Percentiles rank a stretch among this genome's conserved stretches.
Evolutionary conservation across 2,329 filamentous ascomycete genomes (phyloP).

Genomic region (Colletotrichum endophyticum): DNA sequence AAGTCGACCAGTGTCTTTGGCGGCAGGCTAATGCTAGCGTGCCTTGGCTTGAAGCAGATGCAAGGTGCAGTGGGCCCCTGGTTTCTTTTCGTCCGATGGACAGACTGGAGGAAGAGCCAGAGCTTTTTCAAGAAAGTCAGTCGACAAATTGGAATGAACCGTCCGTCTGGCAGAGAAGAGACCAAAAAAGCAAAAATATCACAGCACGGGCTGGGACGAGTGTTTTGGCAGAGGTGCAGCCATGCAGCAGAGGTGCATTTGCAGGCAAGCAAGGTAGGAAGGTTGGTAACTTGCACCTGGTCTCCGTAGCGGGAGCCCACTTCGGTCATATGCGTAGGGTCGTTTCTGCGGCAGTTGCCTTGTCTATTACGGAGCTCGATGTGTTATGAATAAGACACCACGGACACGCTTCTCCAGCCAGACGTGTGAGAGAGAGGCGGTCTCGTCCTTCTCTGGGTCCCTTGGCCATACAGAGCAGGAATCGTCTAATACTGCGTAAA

Average conservation of each 20-base stretch:
- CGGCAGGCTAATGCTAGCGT: not conserved
- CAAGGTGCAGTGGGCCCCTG: not conserved
- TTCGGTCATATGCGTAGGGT: constrained; percentile 7
- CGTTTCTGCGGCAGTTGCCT: not conserved
- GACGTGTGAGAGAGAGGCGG: not conserved
- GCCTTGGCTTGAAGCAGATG: not conserved
- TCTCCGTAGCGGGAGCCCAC: not conserved
- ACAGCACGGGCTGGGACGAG: not conserved
- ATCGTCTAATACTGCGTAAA: not conserved
- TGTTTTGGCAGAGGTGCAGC: not conserved
- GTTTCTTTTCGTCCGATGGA: not conserved
- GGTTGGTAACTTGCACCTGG: not conserved
- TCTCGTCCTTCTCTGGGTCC: not conserved
- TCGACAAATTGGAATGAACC: not conserved
- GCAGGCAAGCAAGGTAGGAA: not conserved
- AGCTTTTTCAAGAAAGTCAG: not conserved
- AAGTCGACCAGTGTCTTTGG: not conserved
- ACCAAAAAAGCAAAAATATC: not conserved
- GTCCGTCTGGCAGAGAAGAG: not conserved
- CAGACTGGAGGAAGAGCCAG: not conserved
- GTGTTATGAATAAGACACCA: not conserved
- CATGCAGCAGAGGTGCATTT: not conserved
- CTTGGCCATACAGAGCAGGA: not conserved
- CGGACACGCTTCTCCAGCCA: not conserved
- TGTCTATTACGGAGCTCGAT: not conserved